phyloP scores from a whole-genome alignment of 164 flowering plant species.

The Tinospora cordifolia region DNA sequence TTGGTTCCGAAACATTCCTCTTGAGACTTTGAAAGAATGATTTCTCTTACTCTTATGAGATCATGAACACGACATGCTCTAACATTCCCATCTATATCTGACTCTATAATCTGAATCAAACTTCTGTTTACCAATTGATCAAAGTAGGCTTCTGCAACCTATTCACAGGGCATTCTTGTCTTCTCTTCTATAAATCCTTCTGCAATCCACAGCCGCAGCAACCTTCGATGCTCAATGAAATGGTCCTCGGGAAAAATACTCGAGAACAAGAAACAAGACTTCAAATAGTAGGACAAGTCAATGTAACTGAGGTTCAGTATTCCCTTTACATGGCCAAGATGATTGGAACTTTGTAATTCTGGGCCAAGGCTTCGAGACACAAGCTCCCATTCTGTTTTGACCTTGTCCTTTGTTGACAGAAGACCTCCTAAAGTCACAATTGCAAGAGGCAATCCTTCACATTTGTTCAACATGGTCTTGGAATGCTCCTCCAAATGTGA shows the following conservation, averaged over 20 bases:
- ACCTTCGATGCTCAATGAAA: not conserved
- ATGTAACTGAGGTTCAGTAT: conserved; percentile 5
- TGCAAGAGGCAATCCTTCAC: conserved; percentile 5
- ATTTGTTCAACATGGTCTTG: not conserved
- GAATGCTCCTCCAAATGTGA: conserved; percentile 15
- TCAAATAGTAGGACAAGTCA: conserved; percentile 4
- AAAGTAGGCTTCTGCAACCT: conserved; percentile 6
- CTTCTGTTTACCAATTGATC: not conserved
- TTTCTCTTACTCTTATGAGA: conserved; percentile 15
- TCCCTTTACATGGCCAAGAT: not conserved
- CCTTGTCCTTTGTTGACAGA: not conserved
- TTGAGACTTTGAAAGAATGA: conserved; percentile 4
- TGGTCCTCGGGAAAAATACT: conserved; percentile 4
- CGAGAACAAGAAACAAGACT: conserved; percentile 1
- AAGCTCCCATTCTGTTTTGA: not conserved
- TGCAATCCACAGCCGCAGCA: conserved; percentile 9
- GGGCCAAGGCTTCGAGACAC: not conserved
- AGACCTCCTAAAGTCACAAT: conserved; percentile 4
- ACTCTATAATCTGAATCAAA: conserved; percentile 7
- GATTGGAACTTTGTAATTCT: not conserved
- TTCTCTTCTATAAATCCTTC: conserved; percentile 4
- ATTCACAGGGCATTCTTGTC: not conserved
- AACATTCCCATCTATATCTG: not conserved
- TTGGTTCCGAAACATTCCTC: conserved; percentile 2
- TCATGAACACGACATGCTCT: conserved; percentile 11